Evolutionary conservation across 257 asterid species (phyloP).

Genomic region (Salvia splendens): DNA sequence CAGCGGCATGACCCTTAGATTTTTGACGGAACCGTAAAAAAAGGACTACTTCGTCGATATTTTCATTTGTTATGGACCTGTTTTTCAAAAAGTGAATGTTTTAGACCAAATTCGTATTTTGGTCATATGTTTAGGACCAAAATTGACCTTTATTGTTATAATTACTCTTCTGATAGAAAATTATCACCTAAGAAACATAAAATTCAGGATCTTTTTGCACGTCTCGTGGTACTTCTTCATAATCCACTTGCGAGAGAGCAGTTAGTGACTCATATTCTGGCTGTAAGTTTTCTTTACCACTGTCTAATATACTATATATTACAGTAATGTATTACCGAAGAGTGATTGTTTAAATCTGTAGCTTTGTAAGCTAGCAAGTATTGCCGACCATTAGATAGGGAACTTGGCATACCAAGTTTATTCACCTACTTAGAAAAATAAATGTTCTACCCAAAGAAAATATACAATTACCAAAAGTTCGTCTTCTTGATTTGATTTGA

Average conservation of each 20-base stretch:
- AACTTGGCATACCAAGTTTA: no score
- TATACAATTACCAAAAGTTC: not conserved
- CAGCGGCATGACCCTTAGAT: no score
- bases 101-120: no score
- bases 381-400: not conserved
- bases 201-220: constrained; percentile 92
- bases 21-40: no score
- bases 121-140: no score
- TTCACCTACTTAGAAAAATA: no score
- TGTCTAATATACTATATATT: no score
- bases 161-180: constrained; percentile 27
- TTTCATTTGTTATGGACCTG: no score
- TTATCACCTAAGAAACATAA: constrained; percentile 22
- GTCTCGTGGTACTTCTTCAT: constrained; percentile 94
- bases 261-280: constrained; percentile 81
- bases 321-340: not conserved
- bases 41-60: no score
- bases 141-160: no score
- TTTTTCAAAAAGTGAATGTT: no score
- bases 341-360: constrained; percentile 12
- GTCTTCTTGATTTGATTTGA: not conserved
- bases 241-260: constrained; percentile 95
- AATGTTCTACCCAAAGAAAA: no score
- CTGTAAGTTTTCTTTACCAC: constrained; percentile 47
- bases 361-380: not conserved